Evolutionary conservation across 306 rosid genomes (phyloP).

Genomic region (Dalbergia oliveri): DNA sequence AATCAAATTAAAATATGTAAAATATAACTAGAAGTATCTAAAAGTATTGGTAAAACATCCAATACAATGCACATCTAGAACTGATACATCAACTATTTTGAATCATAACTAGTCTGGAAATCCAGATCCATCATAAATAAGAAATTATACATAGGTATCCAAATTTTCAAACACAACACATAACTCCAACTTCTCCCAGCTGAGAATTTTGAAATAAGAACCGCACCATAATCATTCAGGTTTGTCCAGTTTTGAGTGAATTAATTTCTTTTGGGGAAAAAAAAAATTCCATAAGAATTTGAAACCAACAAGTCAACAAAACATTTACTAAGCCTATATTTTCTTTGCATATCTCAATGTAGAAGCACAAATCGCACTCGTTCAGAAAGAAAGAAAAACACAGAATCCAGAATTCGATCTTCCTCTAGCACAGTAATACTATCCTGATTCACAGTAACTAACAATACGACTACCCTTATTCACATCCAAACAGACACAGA

Average conservation of each 20-base stretch:
- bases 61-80: too few relatives aligned
- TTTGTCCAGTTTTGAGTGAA: too few relatives aligned
- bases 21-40: too few relatives aligned
- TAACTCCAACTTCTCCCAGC: background rate
- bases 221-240: too few relatives aligned
- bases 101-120: background rate
- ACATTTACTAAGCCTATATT: background rate
- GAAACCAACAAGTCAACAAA: background rate
- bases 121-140: background rate
- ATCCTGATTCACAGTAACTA: background rate
- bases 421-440: background rate
- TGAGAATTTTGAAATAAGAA: too few relatives aligned
- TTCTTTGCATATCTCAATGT: background rate
- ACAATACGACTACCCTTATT: background rate
- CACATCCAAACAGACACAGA: too few relatives aligned
- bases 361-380: conserved; percentile 1
- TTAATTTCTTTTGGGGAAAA: too few relatives aligned
- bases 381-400: background rate
- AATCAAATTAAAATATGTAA: too few relatives aligned
- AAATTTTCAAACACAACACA: background rate
- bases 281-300: background rate
- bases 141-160: background rate
- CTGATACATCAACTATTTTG: too few relatives aligned
- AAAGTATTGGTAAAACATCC: too few relatives aligned
- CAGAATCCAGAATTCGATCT: background rate